Evolutionary conservation across 2,329 filamentous ascomycete genomes (phyloP).

Genomic region (Anisogramma anomala): DNA sequence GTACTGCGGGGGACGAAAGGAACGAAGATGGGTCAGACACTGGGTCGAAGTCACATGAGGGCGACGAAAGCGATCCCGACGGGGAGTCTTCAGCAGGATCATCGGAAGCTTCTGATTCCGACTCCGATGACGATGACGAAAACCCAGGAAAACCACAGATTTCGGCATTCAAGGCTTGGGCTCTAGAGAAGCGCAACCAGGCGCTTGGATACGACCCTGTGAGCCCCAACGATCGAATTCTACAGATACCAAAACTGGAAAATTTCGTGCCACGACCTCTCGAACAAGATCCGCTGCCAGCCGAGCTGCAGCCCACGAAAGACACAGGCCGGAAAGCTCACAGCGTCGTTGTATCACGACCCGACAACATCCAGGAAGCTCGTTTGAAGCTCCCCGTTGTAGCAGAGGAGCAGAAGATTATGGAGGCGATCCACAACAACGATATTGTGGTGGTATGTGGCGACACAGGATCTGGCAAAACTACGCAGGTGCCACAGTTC

Average conservation of each 20-base stretch:
- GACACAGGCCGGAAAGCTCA: slow-evolving; percentile 60
- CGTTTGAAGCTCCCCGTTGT: slow-evolving; percentile 79
- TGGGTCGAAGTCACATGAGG: slow-evolving; percentile 20
- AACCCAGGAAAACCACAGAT: slow-evolving; percentile 28
- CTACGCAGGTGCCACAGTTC: slow-evolving; percentile 94
- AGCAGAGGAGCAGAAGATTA: slow-evolving; percentile 90
- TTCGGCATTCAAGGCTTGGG: slow-evolving; percentile 88
- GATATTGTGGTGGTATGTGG: slow-evolving; percentile 85
- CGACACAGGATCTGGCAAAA: slow-evolving; percentile 93
- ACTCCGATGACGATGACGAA: slow-evolving; percentile 17
- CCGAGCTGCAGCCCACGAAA: slow-evolving; percentile 50
- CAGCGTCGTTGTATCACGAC: slow-evolving; percentile 59
- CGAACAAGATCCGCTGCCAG: slow-evolving; percentile 60
- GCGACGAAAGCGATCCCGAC: slow-evolving; percentile 19
- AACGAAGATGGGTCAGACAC: slow-evolving; percentile 16
- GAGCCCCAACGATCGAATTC: slow-evolving; percentile 29
- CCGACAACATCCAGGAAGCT: slow-evolving; percentile 62
- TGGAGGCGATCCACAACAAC: slow-evolving; percentile 94
- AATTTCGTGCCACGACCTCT: slow-evolving; percentile 56
- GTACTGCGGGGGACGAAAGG: not conserved
- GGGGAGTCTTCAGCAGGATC: slow-evolving; percentile 16
- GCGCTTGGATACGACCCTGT: slow-evolving; percentile 55
- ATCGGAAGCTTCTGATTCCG: slow-evolving; percentile 23
- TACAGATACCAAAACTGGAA: slow-evolving; percentile 43
- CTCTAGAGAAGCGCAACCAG: slow-evolving; percentile 72